phyloP scores from a whole-genome alignment of 129 eudicot genomes.

The Pulicaria dysenterica region DNA sequence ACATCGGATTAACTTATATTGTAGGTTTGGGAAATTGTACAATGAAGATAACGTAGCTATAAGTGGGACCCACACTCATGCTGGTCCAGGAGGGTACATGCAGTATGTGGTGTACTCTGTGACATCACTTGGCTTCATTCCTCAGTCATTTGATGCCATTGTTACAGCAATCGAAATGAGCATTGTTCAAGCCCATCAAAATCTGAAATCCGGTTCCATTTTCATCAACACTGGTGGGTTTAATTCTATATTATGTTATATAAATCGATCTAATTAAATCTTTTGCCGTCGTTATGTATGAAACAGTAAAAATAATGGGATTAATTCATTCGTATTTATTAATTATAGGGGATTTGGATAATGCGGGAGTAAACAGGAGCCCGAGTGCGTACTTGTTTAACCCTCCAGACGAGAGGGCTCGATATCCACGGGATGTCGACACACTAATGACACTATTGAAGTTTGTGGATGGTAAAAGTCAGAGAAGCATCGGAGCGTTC shows the following conservation, averaged over 20 bases:
- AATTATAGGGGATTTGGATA: constrained; percentile 61
- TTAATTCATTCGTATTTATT: too few relatives aligned
- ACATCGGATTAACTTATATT: background rate
- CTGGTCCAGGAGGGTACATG: constrained; percentile 79
- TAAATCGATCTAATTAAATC: too few relatives aligned
- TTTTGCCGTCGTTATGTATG: too few relatives aligned
- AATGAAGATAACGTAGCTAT: constrained; percentile 63
- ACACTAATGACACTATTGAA: constrained; percentile 63
- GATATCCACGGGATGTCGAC: constrained; percentile 49
- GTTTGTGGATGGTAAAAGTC: constrained; percentile 55
- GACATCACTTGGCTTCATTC: constrained; percentile 65
- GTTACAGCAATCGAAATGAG: constrained; percentile 65
- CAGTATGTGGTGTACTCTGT: constrained; percentile 59
- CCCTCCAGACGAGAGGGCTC: constrained; percentile 55
- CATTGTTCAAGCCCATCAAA: constrained; percentile 72
- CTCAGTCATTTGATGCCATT: constrained; percentile 71
- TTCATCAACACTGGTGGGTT: constrained; percentile 52
- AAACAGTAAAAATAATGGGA: background rate
- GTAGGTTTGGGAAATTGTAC: constrained; percentile 66
- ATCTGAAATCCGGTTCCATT: constrained; percentile 62
- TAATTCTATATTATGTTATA: background rate
- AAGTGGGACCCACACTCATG: constrained; percentile 80
- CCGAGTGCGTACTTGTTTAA: constrained; percentile 68
- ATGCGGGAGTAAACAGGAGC: constrained; percentile 66
- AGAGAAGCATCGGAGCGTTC: constrained; percentile 58